A percentile compares a stretch with the other conserved stretches of the same genome.
phyloP scores from a whole-genome alignment of 441 rosid genomes.

The Erodium moschatum region DNA sequence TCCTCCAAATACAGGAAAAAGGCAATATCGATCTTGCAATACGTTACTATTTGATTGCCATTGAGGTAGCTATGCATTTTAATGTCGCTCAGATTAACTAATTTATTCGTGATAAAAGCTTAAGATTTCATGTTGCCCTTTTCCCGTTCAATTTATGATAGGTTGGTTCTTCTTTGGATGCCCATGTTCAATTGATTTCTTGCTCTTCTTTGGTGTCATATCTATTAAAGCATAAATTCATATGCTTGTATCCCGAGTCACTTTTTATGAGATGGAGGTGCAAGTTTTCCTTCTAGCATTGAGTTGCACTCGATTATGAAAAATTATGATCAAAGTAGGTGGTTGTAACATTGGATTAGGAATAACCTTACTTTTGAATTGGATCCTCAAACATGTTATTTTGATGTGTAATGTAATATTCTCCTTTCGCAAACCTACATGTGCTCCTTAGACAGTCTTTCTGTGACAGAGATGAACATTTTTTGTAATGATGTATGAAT shows the following conservation, averaged over 20 bases:
- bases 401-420: neutral
- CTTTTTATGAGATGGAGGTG: neutral
- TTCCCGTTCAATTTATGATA: neutral
- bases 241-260: neutral
- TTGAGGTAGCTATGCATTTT: conserved; percentile 62
- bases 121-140: neutral
- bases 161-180: neutral
- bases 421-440: neutral
- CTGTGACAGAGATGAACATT: neutral
- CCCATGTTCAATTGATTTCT: neutral
- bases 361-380: neutral
- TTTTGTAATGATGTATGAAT: neutral
- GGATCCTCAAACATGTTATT: neutral
- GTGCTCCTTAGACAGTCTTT: neutral
- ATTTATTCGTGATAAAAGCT: neutral
- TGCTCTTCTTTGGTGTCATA: neutral
- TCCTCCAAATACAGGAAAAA: conserved; percentile 56
- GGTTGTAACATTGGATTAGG: neutral
- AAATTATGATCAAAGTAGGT: neutral
- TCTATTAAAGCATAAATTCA: neutral
- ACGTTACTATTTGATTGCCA: conserved; percentile 83
- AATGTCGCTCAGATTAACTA: neutral
- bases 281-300: neutral
- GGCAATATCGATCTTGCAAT: conserved; percentile 89
- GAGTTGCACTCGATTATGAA: neutral